A percentile compares a stretch with the other conserved stretches of the same genome.
Conservation (phyloP, 2,329 filamentous ascomycete genomes). For the Fusarium sp. region DNA sequence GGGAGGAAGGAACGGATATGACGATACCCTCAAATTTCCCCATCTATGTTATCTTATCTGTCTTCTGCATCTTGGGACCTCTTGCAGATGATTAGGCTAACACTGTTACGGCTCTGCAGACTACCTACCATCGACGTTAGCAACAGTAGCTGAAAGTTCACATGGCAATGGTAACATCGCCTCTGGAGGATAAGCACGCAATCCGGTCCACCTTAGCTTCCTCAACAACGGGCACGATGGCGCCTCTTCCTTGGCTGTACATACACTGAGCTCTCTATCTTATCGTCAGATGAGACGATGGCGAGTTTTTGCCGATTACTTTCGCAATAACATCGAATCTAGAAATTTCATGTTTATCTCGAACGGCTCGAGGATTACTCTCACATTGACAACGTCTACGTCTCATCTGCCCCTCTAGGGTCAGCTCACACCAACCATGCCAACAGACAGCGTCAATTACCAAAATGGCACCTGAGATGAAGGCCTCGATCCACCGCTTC, state of each 20-base stretch:
- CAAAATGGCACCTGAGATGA: constrained; percentile 47
- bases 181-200: constrained; percentile 39
- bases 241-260: constrained; percentile 13
- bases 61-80: background rate
- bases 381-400: background rate
- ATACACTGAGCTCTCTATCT: constrained; percentile 11
- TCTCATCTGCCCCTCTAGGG: background rate
- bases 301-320: background rate
- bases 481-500: constrained; percentile 46
- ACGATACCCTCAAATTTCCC: background rate
- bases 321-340: constrained; percentile 1
- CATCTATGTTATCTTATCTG: background rate
- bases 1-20: background rate
- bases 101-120: constrained; percentile 2
- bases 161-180: constrained; percentile 11
- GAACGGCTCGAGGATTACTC: background rate
- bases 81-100: background rate
- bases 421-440: constrained; percentile 16
- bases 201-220: constrained; percentile 39
- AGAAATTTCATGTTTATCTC: background rate
- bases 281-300: constrained; percentile 8
- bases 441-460: constrained; percentile 11
- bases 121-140: constrained; percentile 4
- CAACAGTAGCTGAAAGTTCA: constrained; percentile 1
- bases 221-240: constrained; percentile 31